phyloP scores from a whole-genome alignment of 2,329 filamentous ascomycete genomes.

The Simplicillium sp. region DNA sequence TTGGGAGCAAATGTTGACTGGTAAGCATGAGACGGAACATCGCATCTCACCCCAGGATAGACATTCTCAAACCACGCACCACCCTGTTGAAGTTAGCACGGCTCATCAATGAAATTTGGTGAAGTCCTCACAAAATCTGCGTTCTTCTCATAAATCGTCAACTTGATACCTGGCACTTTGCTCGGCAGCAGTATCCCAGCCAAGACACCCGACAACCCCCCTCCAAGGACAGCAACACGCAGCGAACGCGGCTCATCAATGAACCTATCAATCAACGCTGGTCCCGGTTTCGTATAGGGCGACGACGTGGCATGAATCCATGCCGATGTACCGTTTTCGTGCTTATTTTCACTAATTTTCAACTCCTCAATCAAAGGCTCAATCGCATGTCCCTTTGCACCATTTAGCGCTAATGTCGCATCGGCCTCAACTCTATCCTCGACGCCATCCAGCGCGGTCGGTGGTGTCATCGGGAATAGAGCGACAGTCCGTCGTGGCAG shows the following conservation, averaged over 20 bases:
- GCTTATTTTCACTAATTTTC: no score
- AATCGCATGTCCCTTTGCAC: no score
- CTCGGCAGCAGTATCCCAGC: constrained; percentile 57
- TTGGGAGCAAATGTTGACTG: constrained; percentile 61
- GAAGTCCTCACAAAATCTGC: constrained; percentile 47
- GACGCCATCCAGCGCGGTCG: no score
- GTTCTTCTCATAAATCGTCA: constrained; percentile 63
- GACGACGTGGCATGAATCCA: no score
- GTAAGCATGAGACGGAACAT: constrained; percentile 62
- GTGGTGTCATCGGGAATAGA: no score
- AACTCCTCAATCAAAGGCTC: no score
- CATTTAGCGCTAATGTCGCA: no score
- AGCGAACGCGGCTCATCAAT: constrained; percentile 24
- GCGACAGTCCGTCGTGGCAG: no score
- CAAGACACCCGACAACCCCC: constrained; percentile 27
- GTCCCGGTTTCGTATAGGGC: constrained; percentile 9
- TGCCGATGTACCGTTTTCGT: no score
- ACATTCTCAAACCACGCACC: constrained; percentile 46
- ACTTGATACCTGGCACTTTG: constrained; percentile 58
- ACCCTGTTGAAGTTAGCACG: constrained; percentile 19
- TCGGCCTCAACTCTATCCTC: no score
- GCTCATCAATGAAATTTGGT: not conserved
- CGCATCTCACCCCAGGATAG: constrained; percentile 58
- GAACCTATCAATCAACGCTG: constrained; percentile 19
- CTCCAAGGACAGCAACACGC: constrained; percentile 25